Evolutionary conservation across 2,329 filamentous ascomycete species (phyloP).

Genomic region (Ambrosiella cleistominuta): DNA sequence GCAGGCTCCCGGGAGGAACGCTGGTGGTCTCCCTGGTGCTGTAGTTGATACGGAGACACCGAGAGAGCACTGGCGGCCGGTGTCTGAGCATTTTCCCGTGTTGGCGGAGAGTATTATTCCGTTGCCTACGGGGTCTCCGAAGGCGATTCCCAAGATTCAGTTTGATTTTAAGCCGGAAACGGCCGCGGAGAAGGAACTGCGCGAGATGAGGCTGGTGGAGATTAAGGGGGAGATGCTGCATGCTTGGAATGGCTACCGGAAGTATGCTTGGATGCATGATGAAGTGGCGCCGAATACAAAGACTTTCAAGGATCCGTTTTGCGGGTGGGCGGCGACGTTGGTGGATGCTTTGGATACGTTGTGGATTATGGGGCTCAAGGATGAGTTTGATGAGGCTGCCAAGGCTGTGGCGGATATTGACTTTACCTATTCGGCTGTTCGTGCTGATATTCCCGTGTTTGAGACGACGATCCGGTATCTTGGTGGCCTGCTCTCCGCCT

Average conservation of each 20-base stretch:
- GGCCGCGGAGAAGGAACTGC: constrained; percentile 37
- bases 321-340: constrained; percentile 76
- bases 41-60: not conserved
- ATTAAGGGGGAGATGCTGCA: constrained; percentile 61
- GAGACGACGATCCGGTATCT: constrained; percentile 86
- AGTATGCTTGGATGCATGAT: constrained; percentile 69
- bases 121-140: constrained; percentile 55
- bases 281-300: constrained; percentile 62
- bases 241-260: constrained; percentile 68
- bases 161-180: constrained; percentile 52
- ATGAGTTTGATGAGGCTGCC: constrained; percentile 66
- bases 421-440: constrained; percentile 51
- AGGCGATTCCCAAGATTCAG: constrained; percentile 61
- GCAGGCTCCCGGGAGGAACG: not conserved
- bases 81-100: constrained; percentile 62
- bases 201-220: constrained; percentile 43
- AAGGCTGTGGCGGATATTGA: constrained; percentile 56
- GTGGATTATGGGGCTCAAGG: constrained; percentile 67
- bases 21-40: not conserved
- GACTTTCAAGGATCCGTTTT: constrained; percentile 60
- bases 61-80: constrained; percentile 53
- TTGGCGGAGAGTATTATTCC: constrained; percentile 50
- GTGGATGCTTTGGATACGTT: constrained; percentile 70
- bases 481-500: constrained; percentile 69
- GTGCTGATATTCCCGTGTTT: constrained; percentile 66